Base-by-base conservation (phyloP, 192 early-diverging fungal species). In the Podila epigama region DNA sequence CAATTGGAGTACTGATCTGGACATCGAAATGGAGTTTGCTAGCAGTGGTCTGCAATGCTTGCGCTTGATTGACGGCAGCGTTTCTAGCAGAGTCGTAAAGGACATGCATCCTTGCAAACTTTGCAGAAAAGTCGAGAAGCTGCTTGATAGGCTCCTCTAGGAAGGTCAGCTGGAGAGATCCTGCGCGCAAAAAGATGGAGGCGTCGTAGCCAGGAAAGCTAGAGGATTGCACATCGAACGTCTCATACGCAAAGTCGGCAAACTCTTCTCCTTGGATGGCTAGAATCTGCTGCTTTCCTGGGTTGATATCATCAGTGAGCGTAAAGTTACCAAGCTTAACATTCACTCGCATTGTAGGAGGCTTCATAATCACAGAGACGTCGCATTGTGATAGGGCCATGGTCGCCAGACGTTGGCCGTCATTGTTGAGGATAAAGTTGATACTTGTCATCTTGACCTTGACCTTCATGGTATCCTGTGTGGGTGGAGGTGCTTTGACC, bases 231-330 rank as follows among this genome's bases (percentile, higher is more conserved):
- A 82, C 54, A 57, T 91, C 87, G 73, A 87, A 97, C 0, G 92
- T 97, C 61, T 99, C 90, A 68, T 92, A 97, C 5, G 80, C 79
- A 56, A 99, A 95, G 63, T 96, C 93, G 0, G 95, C 95, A 32
- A 96, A 81, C 59, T 97, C 90, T 31, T 93, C 91, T 12, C 95
- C 94, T 78, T 96, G 90, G 64, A 99, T 94, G 4, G 85, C 86
- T 10, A 97, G 75, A 20, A 97, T 85, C 63, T 88, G 73, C 5
- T 83, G 81, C 25, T 72, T 69, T 41, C 69, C 68, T 59, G 73
- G 73, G 22, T 65, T 79, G 12, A 88, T 79, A 59, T 93, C 90
- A 60, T 93, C 88, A 0, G 82, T 84, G 18, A 93, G 69, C 29
- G 83, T 86, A 37, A 94, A 88, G 64, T 88, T 91, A 12, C 90